Conservation (phyloP, 805 yeast species). For the Cyberlindnera euphorbiae region DNA sequence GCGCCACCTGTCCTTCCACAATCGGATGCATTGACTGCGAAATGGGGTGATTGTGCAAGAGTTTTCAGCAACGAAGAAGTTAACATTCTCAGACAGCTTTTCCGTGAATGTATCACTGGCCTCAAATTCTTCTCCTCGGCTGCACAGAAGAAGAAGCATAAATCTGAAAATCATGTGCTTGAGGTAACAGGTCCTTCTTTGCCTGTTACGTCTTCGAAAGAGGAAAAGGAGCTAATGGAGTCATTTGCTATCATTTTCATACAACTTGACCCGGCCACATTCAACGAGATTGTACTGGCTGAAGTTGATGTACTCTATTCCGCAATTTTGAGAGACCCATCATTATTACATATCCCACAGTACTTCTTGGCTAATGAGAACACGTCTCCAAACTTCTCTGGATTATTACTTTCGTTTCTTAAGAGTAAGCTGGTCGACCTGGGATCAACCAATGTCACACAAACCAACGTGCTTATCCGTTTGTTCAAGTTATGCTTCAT, state of each 20-base stretch:
- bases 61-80: conserved; percentile 83
- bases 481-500: conserved; percentile 89
- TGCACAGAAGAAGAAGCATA: conserved; percentile 22
- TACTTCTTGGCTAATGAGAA: conserved; percentile 89
- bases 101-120: conserved; percentile 81
- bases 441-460: conserved; percentile 74
- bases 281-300: conserved; percentile 81
- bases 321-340: conserved; percentile 76
- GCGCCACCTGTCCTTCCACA: conserved; percentile 47
- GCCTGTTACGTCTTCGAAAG: conserved; percentile 85
- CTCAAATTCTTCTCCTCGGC: conserved; percentile 64
- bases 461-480: conserved; percentile 76
- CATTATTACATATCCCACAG: conserved; percentile 86
- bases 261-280: conserved; percentile 92
- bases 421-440: conserved; percentile 67
- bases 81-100: conserved; percentile 65
- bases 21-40: conserved; percentile 43
- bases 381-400: conserved; percentile 90
- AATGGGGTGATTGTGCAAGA: conserved; percentile 85
- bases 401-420: conserved; percentile 72
- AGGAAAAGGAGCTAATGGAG: conserved; percentile 94
- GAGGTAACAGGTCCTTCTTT: conserved; percentile 69
- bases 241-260: conserved; percentile 89
- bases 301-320: conserved; percentile 77
- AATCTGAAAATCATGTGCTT: conserved; percentile 20